A percentile compares a stretch with the other conserved stretches of the same genome.
Conservation (phyloP, 305 asterid genomes). For the Plantago rigida region DNA sequence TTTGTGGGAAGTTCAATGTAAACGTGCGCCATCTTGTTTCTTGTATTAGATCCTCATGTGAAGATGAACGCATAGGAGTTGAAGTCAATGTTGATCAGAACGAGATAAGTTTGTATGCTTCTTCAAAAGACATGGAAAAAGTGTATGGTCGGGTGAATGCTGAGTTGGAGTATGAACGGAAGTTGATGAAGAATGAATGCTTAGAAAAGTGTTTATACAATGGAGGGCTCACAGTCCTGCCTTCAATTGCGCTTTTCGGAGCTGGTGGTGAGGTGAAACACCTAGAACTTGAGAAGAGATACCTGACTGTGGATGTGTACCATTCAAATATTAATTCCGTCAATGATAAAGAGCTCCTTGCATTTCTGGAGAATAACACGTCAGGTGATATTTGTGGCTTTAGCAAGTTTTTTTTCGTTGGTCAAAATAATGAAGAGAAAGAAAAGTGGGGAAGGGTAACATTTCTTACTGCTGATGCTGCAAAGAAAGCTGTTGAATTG, state of each 20-base stretch:
- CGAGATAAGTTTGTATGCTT: slow-evolving; percentile 52
- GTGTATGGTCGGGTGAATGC: slow-evolving; percentile 39
- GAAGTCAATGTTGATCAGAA: slow-evolving; percentile 62
- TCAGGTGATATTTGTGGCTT: slow-evolving; percentile 48
- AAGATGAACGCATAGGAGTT: slow-evolving; percentile 56
- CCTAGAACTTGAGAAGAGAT: slow-evolving; percentile 74
- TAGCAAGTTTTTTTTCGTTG: slow-evolving; percentile 36
- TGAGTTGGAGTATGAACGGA: slow-evolving; percentile 53
- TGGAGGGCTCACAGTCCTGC: slow-evolving; percentile 45
- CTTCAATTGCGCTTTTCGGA: slow-evolving; percentile 74
- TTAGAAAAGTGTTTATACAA: slow-evolving; percentile 53
- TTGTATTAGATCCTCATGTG: slow-evolving; percentile 41
- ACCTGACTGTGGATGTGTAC: slow-evolving; percentile 62
- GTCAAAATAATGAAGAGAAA: slow-evolving; percentile 42
- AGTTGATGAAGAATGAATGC: slow-evolving; percentile 62
- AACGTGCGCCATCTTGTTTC: slow-evolving; percentile 51
- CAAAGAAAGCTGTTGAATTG: slow-evolving; percentile 45
- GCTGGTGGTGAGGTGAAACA: slow-evolving; percentile 85
- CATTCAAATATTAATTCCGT: slow-evolving; percentile 39
- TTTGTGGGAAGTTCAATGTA: slow-evolving; percentile 59
- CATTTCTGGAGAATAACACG: slow-evolving; percentile 50
- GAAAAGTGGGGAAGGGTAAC: slow-evolving; percentile 81
- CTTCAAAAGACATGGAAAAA: slow-evolving; percentile 56
- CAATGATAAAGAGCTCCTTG: slow-evolving; percentile 55
- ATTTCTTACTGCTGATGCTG: slow-evolving; percentile 76